Base-by-base conservation (phyloP, 139 green algal species). In the Picochlorum costavermella region DNA sequence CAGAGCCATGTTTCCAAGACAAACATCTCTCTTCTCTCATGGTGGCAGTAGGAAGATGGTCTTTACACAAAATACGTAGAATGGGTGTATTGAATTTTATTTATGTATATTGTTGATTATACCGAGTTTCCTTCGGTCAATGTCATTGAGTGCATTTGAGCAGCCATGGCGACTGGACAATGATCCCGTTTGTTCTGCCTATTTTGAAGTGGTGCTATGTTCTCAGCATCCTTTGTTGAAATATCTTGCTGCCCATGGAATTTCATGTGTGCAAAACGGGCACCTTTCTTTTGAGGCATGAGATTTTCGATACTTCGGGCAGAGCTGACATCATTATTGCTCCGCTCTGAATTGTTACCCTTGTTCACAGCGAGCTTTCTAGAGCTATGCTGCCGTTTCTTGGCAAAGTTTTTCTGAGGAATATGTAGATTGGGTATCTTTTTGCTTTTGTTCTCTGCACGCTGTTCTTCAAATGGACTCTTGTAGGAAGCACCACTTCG, bases 381-480 rank as follows among this genome's bases (percentile, higher is more conserved):
- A n/a, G 60, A 66, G 36, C 60, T 66, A 10, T 56, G 60, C 17
- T 66, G 60, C 10, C 60, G 33, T n/a, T 66, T 66, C 26, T 40
- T 66, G 1, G 31, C n/a, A n/a, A 66, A 23, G 33, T 53, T 53
- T 53, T 53, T 20, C 46, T 53, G 46, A 28, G 46, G 46, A 28
- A 53, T 26, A 28, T 53, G 16, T 20, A 53, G 46, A 11, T 5
- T 23, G n/a, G 46, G 46, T 9, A 53, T 23, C n/a, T 20, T 23
- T 0, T 28, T 23, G 16, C 3, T 53, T 53, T 53, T 23, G n/a
- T 20, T 23, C n/a, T 53, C n/a, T 28, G 10, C 46, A 53, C n/a
- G 16, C 46, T 53, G 16, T 11, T 53, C n/a, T 14, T 53, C 46
- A 53, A 53, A 53, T 6, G 46, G 46, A 53, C 46, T 53, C 46